Conservation (phyloP, 1,139 yeast genomes). For the Scheffersomyces cryptocercus region DNA sequence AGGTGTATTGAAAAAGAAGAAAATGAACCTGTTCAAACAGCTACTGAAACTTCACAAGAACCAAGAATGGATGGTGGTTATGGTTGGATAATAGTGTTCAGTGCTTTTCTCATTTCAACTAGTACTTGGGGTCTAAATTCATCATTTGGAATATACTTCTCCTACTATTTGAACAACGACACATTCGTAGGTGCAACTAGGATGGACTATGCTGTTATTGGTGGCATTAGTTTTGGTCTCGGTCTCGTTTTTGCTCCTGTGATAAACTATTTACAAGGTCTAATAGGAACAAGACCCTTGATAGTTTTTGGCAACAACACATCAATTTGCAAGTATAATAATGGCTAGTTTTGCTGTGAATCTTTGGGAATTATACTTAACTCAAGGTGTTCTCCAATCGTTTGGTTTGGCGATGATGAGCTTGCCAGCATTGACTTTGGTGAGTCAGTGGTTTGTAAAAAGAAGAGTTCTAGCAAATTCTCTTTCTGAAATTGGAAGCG, state of each 20-base stretch:
- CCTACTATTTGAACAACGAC: slow-evolving; percentile 17
- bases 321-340: slow-evolving; percentile 14
- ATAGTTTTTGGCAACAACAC: slow-evolving; percentile 2
- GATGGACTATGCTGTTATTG: slow-evolving; percentile 23
- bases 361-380: slow-evolving; percentile 16
- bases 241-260: slow-evolving; percentile 8
- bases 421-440: slow-evolving; percentile 3
- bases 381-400: slow-evolving; percentile 16
- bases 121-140: too few species aligned
- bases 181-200: slow-evolving; percentile 19
- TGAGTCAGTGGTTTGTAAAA: background rate
- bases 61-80: too few species aligned
- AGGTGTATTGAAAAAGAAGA: too few species aligned
- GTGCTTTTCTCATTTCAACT: too few species aligned
- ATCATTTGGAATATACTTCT: too few species aligned
- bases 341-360: slow-evolving; percentile 13
- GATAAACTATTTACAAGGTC: slow-evolving; percentile 12
- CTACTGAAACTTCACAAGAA: too few species aligned
- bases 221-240: slow-evolving; percentile 23
- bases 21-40: too few species aligned
- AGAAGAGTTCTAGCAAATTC: too few species aligned
- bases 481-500: too few species aligned
- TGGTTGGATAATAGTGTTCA: too few species aligned
- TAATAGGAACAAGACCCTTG: slow-evolving; percentile 12
- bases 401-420: slow-evolving; percentile 13